phyloP scores from a whole-genome alignment of 441 rosid genomes.

The Isatis lusitanica region DNA sequence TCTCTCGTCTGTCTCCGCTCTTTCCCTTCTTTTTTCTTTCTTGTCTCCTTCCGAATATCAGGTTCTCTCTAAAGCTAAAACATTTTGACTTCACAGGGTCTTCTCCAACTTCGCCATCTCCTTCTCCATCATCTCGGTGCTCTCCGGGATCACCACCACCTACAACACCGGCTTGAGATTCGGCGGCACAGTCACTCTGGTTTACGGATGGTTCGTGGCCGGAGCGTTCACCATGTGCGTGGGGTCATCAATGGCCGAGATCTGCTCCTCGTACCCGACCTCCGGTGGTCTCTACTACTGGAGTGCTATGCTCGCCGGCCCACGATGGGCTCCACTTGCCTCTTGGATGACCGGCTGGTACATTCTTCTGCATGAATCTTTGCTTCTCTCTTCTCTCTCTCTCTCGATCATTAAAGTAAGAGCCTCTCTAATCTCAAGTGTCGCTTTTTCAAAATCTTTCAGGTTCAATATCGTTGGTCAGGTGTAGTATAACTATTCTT shows the following conservation, averaged over 20 bases:
- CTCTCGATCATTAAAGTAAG: background rate
- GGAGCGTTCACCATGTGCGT: conserved; percentile 83
- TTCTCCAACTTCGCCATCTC: conserved; percentile 92
- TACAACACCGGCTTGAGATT: conserved; percentile 73
- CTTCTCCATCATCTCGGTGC: conserved; percentile 83
- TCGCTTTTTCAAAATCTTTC: conserved; percentile 33
- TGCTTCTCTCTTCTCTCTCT: background rate
- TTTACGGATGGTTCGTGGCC: conserved; percentile 88
- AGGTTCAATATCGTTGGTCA: conserved; percentile 99
- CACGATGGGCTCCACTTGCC: conserved; percentile 89
- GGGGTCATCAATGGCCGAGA: conserved; percentile 90
- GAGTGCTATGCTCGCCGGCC: conserved; percentile 97
- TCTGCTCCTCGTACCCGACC: conserved; percentile 91
- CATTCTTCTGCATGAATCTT: background rate
- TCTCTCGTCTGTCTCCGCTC: conserved; percentile 59
- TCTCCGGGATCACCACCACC: conserved; percentile 84
- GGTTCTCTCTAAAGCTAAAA: background rate
- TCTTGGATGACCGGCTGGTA: conserved; percentile 97
- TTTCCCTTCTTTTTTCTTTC: background rate
- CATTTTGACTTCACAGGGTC: conserved; percentile 54
- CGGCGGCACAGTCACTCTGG: conserved; percentile 77
- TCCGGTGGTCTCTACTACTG: conserved; percentile 96
- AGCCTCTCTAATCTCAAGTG: conserved; percentile 25
- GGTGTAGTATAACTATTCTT: conserved; percentile 41
- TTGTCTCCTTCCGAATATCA: background rate